phyloP scores from a whole-genome alignment of 768 basidiomycete genomes.

The Phaeolepiota aurea region DNA sequence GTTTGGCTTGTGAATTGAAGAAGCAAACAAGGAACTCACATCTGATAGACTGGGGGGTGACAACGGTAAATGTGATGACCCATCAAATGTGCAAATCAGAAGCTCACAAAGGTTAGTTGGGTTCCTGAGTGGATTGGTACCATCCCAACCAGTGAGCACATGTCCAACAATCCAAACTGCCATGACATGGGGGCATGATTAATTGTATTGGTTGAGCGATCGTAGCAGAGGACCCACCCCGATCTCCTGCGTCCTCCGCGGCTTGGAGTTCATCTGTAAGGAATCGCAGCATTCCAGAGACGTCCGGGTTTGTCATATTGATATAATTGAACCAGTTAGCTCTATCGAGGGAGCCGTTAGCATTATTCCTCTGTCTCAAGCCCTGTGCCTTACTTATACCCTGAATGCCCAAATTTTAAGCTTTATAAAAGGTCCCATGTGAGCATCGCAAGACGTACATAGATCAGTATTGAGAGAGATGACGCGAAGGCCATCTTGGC shows the following conservation, averaged over 20 bases:
- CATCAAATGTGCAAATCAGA: not conserved
- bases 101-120: conserved; percentile 64
- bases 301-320: conserved; percentile 61
- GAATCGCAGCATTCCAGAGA: conserved; percentile 70
- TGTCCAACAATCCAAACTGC: conserved; percentile 40
- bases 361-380: no score
- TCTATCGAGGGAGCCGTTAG: conserved; percentile 16
- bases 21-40: conserved; percentile 21
- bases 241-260: conserved; percentile 69
- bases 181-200: conserved; percentile 34
- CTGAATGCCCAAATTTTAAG: conserved; percentile 11
- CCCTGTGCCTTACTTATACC: conserved; percentile 22
- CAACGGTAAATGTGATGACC: not conserved
- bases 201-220: conserved; percentile 44
- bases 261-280: conserved; percentile 71
- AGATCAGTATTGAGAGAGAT: conserved; percentile 74
- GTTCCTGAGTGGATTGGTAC: conserved; percentile 50
- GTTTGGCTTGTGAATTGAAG: not conserved
- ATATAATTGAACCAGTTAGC: conserved; percentile 74
- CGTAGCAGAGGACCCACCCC: conserved; percentile 33
- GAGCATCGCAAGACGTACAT: conserved; percentile 49
- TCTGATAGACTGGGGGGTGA: conserved; percentile 23
- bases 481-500: conserved; percentile 57
- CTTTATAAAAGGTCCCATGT: no score
- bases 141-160: conserved; percentile 55